Evolutionary conservation across 768 basidiomycete genomes (phyloP).

Genomic region (Tricholoma bakamatsutake): DNA sequence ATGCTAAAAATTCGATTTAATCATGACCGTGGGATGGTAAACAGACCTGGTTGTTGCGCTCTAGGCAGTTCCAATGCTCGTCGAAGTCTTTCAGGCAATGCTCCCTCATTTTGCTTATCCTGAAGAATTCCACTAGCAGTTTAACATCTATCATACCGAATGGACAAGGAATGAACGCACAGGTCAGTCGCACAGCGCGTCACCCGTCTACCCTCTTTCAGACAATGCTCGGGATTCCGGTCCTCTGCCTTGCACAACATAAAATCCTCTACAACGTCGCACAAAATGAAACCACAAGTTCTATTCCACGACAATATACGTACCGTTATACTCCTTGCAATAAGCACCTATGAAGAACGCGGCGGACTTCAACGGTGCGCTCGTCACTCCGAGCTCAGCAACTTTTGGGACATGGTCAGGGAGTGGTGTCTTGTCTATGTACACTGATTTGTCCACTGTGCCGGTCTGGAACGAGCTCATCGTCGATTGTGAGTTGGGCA

Average conservation of each 20-base stretch:
- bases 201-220: conserved; percentile 93
- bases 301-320: conserved; percentile 19
- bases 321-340: conserved; percentile 97
- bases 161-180: conserved; percentile 42
- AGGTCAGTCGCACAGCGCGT: conserved; percentile 93
- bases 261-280: conserved; percentile 29
- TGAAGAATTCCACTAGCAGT: conserved; percentile 23
- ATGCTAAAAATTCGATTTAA: neutral
- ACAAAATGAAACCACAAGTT: neutral
- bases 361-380: conserved; percentile 92
- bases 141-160: neutral
- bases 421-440: conserved; percentile 61
- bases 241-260: conserved; percentile 97
- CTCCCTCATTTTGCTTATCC: conserved; percentile 90
- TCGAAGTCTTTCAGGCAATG: conserved; percentile 86
- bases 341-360: conserved; percentile 95
- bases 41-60: conserved; percentile 88
- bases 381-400: conserved; percentile 82
- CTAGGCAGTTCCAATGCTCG: conserved; percentile 91
- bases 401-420: conserved; percentile 68
- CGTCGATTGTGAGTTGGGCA: conserved; percentile 19
- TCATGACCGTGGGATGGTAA: neutral
- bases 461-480: conserved; percentile 53
- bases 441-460: conserved; percentile 41
- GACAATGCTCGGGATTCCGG: conserved; percentile 84